Evolutionary conservation across 768 basidiomycete genomes (phyloP).

Genomic region (Boletus insuetus): DNA sequence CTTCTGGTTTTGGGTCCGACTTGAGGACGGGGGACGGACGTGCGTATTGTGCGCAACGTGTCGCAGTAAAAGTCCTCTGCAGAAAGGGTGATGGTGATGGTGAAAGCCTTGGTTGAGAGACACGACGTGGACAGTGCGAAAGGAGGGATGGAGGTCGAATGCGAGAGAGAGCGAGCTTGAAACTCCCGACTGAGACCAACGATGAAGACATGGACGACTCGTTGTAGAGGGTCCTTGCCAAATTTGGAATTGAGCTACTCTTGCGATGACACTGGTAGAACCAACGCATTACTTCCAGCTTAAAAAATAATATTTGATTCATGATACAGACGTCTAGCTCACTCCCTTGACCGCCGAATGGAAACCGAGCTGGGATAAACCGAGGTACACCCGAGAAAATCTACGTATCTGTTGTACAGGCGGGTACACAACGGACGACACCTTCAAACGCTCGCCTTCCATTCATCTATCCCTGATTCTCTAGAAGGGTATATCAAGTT

Average conservation of each 20-base stretch:
- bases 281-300: too few relatives aligned
- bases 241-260: constrained; percentile 5
- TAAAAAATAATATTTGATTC: not conserved
- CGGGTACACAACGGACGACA: not conserved
- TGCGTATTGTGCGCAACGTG: constrained; percentile 8
- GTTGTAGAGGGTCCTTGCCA: not conserved
- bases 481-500: constrained; percentile 31
- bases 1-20: constrained; percentile 3
- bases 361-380: not conserved
- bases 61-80: constrained; percentile 14
- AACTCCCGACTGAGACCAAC: not conserved
- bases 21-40: constrained; percentile 9
- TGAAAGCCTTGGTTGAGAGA: not conserved
- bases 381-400: not conserved
- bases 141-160: not conserved
- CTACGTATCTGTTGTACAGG: constrained; percentile 4
- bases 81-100: not conserved
- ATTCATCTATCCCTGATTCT: not conserved
- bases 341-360: not conserved
- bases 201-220: constrained; percentile 14
- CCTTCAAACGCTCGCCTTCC: too few relatives aligned
- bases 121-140: not conserved
- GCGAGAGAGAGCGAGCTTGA: constrained; percentile 6
- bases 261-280: too few relatives aligned
- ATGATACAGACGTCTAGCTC: not conserved